Conservation (phyloP, 2,329 filamentous ascomycete genomes). For the Colletotrichum sojae region DNA sequence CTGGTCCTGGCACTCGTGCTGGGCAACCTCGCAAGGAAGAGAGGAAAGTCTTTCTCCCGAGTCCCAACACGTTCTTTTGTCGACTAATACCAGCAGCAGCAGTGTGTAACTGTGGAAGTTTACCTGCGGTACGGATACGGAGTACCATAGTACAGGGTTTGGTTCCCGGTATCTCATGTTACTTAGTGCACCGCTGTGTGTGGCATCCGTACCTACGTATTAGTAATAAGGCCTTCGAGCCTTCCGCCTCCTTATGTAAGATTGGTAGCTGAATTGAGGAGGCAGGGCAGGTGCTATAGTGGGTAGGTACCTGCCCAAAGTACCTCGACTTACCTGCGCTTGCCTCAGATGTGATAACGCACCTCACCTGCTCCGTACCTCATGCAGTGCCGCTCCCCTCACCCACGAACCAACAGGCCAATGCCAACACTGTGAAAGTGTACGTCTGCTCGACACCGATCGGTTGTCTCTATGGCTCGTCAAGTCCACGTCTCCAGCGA, state of each 20-base stretch:
- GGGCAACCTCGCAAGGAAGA: not conserved
- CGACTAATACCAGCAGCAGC: too few relatives aligned
- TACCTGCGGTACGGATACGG: too few relatives aligned
- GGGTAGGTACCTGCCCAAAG: not conserved
- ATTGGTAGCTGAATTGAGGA: too few relatives aligned
- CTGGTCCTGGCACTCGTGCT: not conserved
- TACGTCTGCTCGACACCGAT: not conserved
- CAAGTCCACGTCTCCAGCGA: not conserved
- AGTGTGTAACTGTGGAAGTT: too few relatives aligned
- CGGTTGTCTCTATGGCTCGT: not conserved
- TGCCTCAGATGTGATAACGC: slow-evolving; percentile 36
- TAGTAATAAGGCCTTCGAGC: too few relatives aligned
- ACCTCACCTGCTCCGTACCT: slow-evolving; percentile 7
- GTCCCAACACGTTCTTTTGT: too few relatives aligned
- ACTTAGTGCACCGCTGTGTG: too few relatives aligned
- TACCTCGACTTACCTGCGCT: slow-evolving; percentile 11
- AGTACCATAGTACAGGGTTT: too few relatives aligned
- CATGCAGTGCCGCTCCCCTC: slow-evolving; percentile 27
- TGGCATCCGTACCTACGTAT: too few relatives aligned
- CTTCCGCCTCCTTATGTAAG: too few relatives aligned
- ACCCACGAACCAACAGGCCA: slow-evolving; percentile 28
- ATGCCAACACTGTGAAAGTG: not conserved
- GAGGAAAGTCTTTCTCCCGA: not conserved
- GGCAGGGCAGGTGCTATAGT: too few relatives aligned
- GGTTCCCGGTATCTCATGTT: too few relatives aligned